These are phyloP conservation scores for Cinnamomum chago DNA, from an alignment of 164 flowering plant genomes.

Conservation along the genomic window DNA sequence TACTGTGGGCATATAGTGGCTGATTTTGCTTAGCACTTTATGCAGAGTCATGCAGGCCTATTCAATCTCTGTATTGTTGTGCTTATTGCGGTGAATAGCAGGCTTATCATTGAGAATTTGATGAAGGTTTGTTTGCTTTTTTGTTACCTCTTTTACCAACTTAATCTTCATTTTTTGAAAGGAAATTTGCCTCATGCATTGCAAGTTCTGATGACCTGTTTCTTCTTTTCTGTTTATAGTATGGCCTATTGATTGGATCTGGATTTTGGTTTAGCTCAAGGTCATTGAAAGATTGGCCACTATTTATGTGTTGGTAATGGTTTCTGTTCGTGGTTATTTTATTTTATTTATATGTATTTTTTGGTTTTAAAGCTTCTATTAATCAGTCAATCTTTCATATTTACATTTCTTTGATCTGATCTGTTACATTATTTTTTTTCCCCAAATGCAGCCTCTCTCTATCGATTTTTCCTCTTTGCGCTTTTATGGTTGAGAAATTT, in stretches of 20 bases:
- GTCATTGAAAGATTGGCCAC: conserved; percentile 93
- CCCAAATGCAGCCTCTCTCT: conserved; percentile 60
- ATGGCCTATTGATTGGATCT: conserved; percentile 76
- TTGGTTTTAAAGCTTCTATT: background rate
- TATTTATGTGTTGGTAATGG: conserved; percentile 88
- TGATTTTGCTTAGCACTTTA: conserved; percentile 11
- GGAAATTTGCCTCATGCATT: background rate
- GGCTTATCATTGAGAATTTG: conserved; percentile 91
- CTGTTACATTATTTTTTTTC: conserved; percentile 5
- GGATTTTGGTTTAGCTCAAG: conserved; percentile 93
- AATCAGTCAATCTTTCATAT: background rate
- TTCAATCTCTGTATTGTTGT: conserved; percentile 92
- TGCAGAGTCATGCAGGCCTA: conserved; percentile 97
- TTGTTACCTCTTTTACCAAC: background rate
- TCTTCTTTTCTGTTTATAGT: conserved; percentile 49
- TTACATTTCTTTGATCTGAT: conserved; percentile 1
- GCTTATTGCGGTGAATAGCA: conserved; percentile 90
- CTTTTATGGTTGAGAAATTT: conserved; percentile 73
- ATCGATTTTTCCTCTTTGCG: conserved; percentile 67
- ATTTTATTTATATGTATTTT: background rate
- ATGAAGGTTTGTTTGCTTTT: conserved; percentile 75
- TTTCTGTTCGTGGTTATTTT: conserved; percentile 1
- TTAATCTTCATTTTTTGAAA: background rate
- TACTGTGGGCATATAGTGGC: too few species aligned
- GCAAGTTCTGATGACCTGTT: conserved; percentile 5